Evolutionary conservation across 495 filamentous ascomycete species (phyloP).

Genomic region (Massariosphaeria phaeospora): DNA sequence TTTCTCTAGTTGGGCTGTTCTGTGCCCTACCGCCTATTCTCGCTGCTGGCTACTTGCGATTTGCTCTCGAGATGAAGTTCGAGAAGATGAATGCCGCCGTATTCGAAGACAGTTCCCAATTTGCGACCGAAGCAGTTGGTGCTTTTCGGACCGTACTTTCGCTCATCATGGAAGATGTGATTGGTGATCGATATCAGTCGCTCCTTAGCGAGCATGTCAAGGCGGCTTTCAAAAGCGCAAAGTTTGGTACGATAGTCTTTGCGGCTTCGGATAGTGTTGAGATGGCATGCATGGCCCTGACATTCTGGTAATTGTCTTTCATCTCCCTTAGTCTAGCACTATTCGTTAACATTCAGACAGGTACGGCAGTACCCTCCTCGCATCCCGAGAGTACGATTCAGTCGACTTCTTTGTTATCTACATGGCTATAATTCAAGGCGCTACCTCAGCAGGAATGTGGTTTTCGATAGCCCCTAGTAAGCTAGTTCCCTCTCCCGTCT

Average conservation of each 20-base stretch:
- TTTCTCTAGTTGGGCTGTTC: slow-evolving; percentile 32
- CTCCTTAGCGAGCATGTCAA: slow-evolving; percentile 26
- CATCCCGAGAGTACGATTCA: slow-evolving; percentile 28
- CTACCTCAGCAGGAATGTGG: slow-evolving; percentile 32
- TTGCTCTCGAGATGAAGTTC: slow-evolving; percentile 34
- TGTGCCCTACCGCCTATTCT: slow-evolving; percentile 32
- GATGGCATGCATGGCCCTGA: slow-evolving; percentile 31
- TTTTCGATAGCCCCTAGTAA: slow-evolving; percentile 31
- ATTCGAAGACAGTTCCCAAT: slow-evolving; percentile 36
- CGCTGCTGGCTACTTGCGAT: slow-evolving; percentile 28
- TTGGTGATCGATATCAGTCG: slow-evolving; percentile 29
- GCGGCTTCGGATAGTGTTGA: slow-evolving; percentile 33
- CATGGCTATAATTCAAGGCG: slow-evolving; percentile 33
- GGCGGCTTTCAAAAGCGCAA: slow-evolving; percentile 29
- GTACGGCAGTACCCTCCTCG: slow-evolving; percentile 36
- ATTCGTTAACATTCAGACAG: neutral
- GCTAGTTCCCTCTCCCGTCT: neutral
- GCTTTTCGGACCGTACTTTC: slow-evolving; percentile 35
- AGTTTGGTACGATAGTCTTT: slow-evolving; percentile 31
- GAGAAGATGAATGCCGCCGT: slow-evolving; percentile 33
- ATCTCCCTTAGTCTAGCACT: neutral
- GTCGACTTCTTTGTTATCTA: slow-evolving; percentile 35
- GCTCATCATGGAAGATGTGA: slow-evolving; percentile 34
- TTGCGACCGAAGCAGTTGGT: slow-evolving; percentile 35
- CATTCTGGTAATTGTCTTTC: slow-evolving; percentile 27